Evolutionary conservation across 441 rosid species (phyloP).

Genomic region (Populus hybrid): DNA sequence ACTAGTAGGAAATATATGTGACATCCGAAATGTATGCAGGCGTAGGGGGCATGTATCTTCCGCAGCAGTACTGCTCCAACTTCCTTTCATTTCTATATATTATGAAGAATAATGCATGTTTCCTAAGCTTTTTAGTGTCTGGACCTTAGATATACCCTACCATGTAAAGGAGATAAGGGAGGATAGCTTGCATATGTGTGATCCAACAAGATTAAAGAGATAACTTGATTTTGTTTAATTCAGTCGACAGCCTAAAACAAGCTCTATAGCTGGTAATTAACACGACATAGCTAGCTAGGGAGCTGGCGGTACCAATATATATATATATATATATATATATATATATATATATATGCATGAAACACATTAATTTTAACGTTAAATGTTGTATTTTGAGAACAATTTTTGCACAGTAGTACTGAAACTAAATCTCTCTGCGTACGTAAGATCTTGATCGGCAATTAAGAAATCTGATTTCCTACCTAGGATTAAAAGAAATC

Average conservation of each 20-base stretch:
- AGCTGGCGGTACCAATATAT: too few species aligned
- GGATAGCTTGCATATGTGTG: neutral
- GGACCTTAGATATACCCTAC: constrained; percentile 46
- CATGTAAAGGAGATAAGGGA: constrained; percentile 2
- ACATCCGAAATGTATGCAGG: neutral
- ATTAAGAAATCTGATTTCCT: neutral
- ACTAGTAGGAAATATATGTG: constrained; percentile 25
- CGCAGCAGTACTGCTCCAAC: constrained; percentile 15
- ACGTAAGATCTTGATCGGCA: too few species aligned
- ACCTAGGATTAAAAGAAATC: neutral
- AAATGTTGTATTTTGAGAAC: too few species aligned
- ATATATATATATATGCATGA: too few species aligned
- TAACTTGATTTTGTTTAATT: neutral
- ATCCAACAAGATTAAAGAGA: neutral
- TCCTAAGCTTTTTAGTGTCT: constrained; percentile 26
- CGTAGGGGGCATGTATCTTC: constrained; percentile 26
- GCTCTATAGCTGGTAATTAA: too few species aligned
- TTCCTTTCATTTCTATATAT: constrained; percentile 21
- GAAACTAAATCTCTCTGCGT: too few species aligned
- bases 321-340: too few species aligned
- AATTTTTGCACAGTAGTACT: too few species aligned
- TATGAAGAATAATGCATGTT: constrained; percentile 42
- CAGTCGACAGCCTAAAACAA: neutral
- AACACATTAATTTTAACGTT: too few species aligned
- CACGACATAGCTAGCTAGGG: too few species aligned